Evolutionary conservation across 805 yeast genomes (phyloP).

Genomic region (Starmerella bombicola): DNA sequence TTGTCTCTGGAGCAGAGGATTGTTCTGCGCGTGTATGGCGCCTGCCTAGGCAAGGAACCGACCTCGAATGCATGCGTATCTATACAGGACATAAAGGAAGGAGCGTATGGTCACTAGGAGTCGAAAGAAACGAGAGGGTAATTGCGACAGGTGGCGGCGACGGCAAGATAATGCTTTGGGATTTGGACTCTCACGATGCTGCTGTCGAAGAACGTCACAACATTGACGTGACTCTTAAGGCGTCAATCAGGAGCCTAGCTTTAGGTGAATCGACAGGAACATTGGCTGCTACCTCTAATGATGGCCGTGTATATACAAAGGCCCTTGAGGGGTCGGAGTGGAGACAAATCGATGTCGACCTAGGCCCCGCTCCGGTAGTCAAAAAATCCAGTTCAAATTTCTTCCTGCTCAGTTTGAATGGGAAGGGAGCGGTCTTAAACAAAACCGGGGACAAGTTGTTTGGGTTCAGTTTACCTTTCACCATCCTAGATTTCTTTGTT

Average conservation of each 20-base stretch:
- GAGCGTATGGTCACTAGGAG: conserved; percentile 62
- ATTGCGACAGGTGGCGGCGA: conserved; percentile 91
- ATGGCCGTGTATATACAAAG: background rate
- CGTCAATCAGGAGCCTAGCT: background rate
- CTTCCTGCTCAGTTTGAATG: conserved; percentile 5
- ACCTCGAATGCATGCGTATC: conserved; percentile 35
- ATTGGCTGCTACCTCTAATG: background rate
- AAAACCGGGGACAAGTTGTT: background rate
- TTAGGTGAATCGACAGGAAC: background rate
- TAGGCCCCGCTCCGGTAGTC: conserved; percentile 10
- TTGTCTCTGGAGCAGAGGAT: conserved; percentile 75
- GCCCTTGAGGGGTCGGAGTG: background rate
- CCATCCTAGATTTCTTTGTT: conserved; percentile 10
- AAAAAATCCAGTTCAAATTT: conserved; percentile 2
- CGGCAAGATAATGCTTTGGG: conserved; percentile 61
- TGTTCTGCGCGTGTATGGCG: conserved; percentile 74
- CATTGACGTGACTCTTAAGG: background rate
- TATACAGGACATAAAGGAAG: conserved; percentile 71
- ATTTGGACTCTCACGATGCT: conserved; percentile 24
- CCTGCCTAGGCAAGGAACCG: conserved; percentile 14
- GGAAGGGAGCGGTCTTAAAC: conserved; percentile 2
- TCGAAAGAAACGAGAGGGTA: conserved; percentile 33
- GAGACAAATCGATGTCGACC: background rate
- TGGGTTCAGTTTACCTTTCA: background rate
- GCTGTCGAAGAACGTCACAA: background rate